phyloP scores from a whole-genome alignment of 2,329 filamentous ascomycete species.

The Colletotrichum karsti region DNA sequence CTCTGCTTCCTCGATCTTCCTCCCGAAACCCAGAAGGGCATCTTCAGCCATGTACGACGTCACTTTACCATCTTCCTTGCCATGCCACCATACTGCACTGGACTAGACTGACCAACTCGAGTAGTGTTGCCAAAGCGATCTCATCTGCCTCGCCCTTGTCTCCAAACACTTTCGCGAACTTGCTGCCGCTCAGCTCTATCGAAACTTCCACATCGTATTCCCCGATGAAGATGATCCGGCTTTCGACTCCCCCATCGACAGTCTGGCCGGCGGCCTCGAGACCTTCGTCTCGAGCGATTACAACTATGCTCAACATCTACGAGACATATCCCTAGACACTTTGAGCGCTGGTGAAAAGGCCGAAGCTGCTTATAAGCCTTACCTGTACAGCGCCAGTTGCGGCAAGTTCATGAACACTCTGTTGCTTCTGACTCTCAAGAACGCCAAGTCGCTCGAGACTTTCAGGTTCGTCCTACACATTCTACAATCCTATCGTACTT shows the following conservation, averaged over 20 bases:
- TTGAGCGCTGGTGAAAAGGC: slow-evolving; percentile 59
- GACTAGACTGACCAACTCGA: not conserved
- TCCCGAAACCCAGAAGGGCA: slow-evolving; percentile 57
- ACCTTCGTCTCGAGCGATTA: slow-evolving; percentile 71
- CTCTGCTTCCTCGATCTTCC: slow-evolving; percentile 53
- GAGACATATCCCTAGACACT: slow-evolving; percentile 65
- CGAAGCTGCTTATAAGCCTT: slow-evolving; percentile 62
- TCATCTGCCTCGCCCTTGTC: slow-evolving; percentile 66
- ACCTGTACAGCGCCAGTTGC: slow-evolving; percentile 62
- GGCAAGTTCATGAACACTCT: slow-evolving; percentile 73
- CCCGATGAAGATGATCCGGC: slow-evolving; percentile 64
- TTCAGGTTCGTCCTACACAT: slow-evolving; percentile 56
- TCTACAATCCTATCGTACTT: not conserved
- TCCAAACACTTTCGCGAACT: slow-evolving; percentile 66
- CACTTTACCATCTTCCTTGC: slow-evolving; percentile 9
- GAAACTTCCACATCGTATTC: slow-evolving; percentile 68
- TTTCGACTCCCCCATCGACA: slow-evolving; percentile 63
- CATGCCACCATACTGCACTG: not conserved
- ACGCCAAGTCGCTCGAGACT: slow-evolving; percentile 61
- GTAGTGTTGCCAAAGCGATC: slow-evolving; percentile 60
- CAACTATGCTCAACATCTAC: slow-evolving; percentile 67
- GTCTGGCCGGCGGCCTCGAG: slow-evolving; percentile 65
- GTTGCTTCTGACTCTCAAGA: slow-evolving; percentile 63
- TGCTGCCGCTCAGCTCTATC: slow-evolving; percentile 66
- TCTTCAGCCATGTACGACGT: slow-evolving; percentile 53